Evolutionary conservation across 306 rosid species (phyloP), one percentile per base, ranked within the genome.

Genomic region (Vigna mungo): DNA sequence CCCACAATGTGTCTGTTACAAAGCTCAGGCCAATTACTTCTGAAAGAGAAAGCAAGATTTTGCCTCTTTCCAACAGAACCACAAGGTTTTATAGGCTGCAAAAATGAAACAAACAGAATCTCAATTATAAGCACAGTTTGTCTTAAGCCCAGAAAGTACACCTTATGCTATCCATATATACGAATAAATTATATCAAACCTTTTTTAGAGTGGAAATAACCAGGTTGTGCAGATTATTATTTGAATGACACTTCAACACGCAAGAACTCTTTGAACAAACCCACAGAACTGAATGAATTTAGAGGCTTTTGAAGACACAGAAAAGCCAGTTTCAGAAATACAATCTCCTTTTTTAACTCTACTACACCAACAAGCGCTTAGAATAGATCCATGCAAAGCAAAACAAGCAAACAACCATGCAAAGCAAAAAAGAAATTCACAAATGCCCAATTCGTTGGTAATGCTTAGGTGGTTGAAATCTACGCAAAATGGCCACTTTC

Each of bases 11-110:
- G 75, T 59, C n/a, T 77, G 71, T 82, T 74, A 78, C 79, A 83
- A 76, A 77, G 78, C 59, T 81, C 83, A n/a, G 87, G 76, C 70
- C 47, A 83, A 68, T 78, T 66, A 79, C 81, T 87, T 88, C 71
- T 62, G 70, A 80, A 53, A 61, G 86, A 71, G 59, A 86, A 67
- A 60, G 78, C 56, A 52, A 78, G 80, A 36, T 72, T 79, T 71
- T 44, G 87, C 76, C 71, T 71, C 65, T 34, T 82, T 70, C 85
- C 75, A 67, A 66, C 86, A 75, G 81, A 41, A 64, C 60, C 74
- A 77, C 46, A 21, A 62, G 77, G 79, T 76, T 80, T 82, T 53
- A 68, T 48, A 80, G 74, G 73, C 89, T 83, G 89, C 73, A 78
- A 21, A 82, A 82, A 85, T 67, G 76, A 27, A 78, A 80, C 79